Percentiles rank a stretch among this genome's conserved stretches.
Evolutionary conservation across 495 filamentous ascomycete genomes (phyloP).

Genomic region (Pyrenula massariospora): DNA sequence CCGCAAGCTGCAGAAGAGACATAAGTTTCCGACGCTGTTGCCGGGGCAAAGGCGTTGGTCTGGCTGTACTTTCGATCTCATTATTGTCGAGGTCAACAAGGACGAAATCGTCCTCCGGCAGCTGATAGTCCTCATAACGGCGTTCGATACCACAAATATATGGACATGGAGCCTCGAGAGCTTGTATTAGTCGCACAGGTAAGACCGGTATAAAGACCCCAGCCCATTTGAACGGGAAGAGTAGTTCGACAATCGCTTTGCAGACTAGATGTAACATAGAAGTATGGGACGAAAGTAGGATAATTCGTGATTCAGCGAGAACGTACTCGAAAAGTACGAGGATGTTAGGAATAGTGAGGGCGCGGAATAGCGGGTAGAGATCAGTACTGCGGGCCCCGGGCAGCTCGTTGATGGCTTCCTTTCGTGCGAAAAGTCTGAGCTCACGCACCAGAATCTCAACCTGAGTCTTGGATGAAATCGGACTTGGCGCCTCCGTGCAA

Average conservation of each 20-base stretch:
- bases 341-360: constrained; percentile 79
- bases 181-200: constrained; percentile 76
- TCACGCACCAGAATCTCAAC: constrained; percentile 88
- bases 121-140: constrained; percentile 80
- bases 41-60: constrained; percentile 65
- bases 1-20: constrained; percentile 78
- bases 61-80: constrained; percentile 66
- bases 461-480: constrained; percentile 86
- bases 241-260: constrained; percentile 65
- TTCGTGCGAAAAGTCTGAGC: constrained; percentile 80
- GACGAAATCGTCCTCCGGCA: constrained; percentile 95
- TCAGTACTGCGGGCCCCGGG: constrained; percentile 87
- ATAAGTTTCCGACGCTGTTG: constrained; percentile 84
- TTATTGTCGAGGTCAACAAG: constrained; percentile 88
- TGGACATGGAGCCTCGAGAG: constrained; percentile 87
- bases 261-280: constrained; percentile 91
- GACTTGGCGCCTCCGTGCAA: constrained; percentile 87
- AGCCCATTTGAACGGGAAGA: constrained; percentile 87
- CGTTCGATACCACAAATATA: constrained; percentile 95
- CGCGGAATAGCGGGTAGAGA: constrained; percentile 85
- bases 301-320: constrained; percentile 87
- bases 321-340: constrained; percentile 88
- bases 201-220: constrained; percentile 89
- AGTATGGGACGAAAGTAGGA: constrained; percentile 88
- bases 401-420: constrained; percentile 88